These are phyloP conservation scores for Tylopilus sp. DNA, from an alignment of 1,284 basidiomycete species.

Conservation along the genomic window DNA sequence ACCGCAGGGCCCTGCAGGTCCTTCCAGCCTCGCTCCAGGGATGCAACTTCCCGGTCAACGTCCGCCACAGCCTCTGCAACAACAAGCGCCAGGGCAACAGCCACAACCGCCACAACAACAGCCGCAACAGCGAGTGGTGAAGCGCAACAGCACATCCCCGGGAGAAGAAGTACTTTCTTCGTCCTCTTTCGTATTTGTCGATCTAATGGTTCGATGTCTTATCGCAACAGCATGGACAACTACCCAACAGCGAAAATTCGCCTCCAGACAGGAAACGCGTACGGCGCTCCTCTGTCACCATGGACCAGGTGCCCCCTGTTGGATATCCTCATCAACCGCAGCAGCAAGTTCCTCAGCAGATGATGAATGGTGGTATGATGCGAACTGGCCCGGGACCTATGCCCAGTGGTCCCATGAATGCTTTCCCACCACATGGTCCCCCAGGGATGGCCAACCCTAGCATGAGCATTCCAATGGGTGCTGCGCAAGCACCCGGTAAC, in stretches of 20 bases:
- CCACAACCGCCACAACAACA: slow-evolving; percentile 21
- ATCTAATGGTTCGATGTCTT: slow-evolving; percentile 5
- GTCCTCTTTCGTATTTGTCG: background rate
- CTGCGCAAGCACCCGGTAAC: slow-evolving; percentile 20
- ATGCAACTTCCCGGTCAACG: slow-evolving; percentile 29
- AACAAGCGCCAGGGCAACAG: slow-evolving; percentile 23
- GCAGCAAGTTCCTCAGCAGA: slow-evolving; percentile 29
- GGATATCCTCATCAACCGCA: slow-evolving; percentile 32
- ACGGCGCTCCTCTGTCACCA: slow-evolving; percentile 50
- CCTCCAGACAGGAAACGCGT: slow-evolving; percentile 61
- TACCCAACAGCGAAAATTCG: slow-evolving; percentile 54
- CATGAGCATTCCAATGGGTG: slow-evolving; percentile 34
- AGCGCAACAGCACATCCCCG: slow-evolving; percentile 67
- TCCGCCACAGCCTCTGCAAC: slow-evolving; percentile 26
- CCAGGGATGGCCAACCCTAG: slow-evolving; percentile 32
- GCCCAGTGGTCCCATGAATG: slow-evolving; percentile 34
- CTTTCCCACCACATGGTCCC: slow-evolving; percentile 32
- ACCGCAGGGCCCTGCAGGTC: slow-evolving; percentile 36
- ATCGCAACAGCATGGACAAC: slow-evolving; percentile 43
- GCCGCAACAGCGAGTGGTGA: slow-evolving; percentile 36
- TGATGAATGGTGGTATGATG: slow-evolving; percentile 34
- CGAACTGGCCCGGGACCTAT: slow-evolving; percentile 33
- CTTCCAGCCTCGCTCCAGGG: slow-evolving; percentile 32
- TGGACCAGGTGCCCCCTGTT: slow-evolving; percentile 37
- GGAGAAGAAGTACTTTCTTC: slow-evolving; percentile 54